Evolutionary conservation across 768 basidiomycete species (phyloP).

Genomic region (Lactarius deliciosus): DNA sequence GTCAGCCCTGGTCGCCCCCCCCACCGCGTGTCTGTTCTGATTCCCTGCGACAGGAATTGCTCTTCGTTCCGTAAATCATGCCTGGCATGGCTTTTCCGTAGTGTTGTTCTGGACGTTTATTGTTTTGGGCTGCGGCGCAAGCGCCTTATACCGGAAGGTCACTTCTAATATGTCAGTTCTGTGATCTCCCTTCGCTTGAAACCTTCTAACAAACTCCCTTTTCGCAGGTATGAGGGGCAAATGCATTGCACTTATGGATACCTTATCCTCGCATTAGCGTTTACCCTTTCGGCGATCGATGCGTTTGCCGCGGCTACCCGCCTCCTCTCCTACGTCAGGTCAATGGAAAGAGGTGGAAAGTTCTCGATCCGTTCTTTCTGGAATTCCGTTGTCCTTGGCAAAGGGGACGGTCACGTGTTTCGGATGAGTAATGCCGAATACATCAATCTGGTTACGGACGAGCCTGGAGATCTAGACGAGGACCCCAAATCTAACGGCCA

Average conservation of each 20-base stretch:
- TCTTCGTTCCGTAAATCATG: constrained; percentile 73
- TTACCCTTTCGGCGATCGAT: constrained; percentile 54
- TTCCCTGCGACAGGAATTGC: constrained; percentile 58
- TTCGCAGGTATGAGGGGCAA: constrained; percentile 61
- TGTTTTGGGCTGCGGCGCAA: constrained; percentile 63
- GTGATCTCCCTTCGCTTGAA: constrained; percentile 35
- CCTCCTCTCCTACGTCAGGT: constrained; percentile 46
- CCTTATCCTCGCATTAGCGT: constrained; percentile 46
- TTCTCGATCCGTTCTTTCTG: constrained; percentile 54
- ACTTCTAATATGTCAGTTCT: constrained; percentile 79
- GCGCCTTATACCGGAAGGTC: constrained; percentile 69
- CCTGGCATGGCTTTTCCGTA: constrained; percentile 58
- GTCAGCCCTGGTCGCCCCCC: constrained; percentile 44
- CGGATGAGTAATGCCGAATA: constrained; percentile 48
- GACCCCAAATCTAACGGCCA: constrained; percentile 39
- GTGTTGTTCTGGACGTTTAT: constrained; percentile 61
- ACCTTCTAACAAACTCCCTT: neutral
- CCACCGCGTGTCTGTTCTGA: constrained; percentile 3
- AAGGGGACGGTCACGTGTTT: constrained; percentile 34
- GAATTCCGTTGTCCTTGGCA: constrained; percentile 55
- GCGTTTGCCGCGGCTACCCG: constrained; percentile 52
- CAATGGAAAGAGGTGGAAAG: constrained; percentile 37
- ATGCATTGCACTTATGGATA: constrained; percentile 68
- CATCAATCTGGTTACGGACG: constrained; percentile 53
- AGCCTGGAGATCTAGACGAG: constrained; percentile 54